These are phyloP conservation scores for Waltiozyma sp. DNA, from an alignment of 1,139 yeast genomes.

Conservation along the genomic window DNA sequence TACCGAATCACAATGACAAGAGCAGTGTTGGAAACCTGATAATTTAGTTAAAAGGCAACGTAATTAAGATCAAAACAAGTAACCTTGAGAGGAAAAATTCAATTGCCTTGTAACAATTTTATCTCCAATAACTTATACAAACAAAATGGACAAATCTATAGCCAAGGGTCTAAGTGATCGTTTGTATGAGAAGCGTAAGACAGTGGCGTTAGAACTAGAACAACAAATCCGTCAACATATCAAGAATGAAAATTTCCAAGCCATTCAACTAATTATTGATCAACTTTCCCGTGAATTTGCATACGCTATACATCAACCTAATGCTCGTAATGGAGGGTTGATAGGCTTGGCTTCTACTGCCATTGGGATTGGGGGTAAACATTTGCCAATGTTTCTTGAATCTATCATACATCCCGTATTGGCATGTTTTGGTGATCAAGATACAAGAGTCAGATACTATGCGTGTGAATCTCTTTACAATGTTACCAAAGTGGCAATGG, in stretches of 20 bases:
- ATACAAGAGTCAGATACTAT: constrained; percentile 89
- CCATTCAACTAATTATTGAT: constrained; percentile 57
- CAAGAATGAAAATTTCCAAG: constrained; percentile 54
- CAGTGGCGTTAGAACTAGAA: constrained; percentile 88
- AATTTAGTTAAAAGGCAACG: no score
- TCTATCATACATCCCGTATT: constrained; percentile 87
- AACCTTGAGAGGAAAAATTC: no score
- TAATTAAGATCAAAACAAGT: no score
- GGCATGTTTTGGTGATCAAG: constrained; percentile 94
- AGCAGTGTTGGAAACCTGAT: no score
- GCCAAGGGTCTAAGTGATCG: constrained; percentile 82
- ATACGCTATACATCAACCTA: constrained; percentile 67
- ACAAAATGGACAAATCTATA: constrained; percentile 63
- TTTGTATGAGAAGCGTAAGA: constrained; percentile 86
- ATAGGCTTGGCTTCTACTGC: constrained; percentile 73
- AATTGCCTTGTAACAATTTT: no score
- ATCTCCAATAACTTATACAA: no score
- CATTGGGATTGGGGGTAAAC: constrained; percentile 64
- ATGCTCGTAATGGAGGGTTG: constrained; percentile 65
- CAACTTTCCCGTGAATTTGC: constrained; percentile 63
- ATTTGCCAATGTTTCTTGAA: constrained; percentile 64
- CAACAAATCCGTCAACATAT: constrained; percentile 65
- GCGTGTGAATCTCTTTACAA: constrained; percentile 96
- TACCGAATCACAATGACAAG: no score
- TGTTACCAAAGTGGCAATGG: constrained; percentile 93